Evolutionary conservation across 1,284 basidiomycete species (phyloP), one percentile per base, ranked within the genome.

Genomic region (Microbotryum silenes-acaulis): DNA sequence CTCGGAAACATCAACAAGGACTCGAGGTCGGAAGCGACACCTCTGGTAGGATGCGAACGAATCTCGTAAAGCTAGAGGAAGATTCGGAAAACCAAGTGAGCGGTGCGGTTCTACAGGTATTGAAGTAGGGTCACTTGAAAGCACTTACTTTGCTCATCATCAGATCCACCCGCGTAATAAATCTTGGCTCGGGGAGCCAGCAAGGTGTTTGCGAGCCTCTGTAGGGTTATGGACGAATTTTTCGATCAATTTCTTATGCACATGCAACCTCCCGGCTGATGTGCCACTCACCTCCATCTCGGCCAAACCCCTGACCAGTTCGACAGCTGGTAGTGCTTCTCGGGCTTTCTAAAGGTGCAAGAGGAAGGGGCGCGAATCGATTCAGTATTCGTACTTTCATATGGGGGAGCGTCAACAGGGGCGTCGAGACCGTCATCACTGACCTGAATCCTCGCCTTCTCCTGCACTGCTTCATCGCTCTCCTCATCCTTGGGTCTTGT

Each of bases 151-250:
- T 71, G 67, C 66, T 74, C 72, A 58, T 77, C 75, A 4, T 76
- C 77, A 0, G 74, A 76, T 18, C 76, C 76, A 5, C 73, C 72
- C 1, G 71, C 72, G 67, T 76, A 75, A 65, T 76, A 77, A 12
- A 75, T 74, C 74, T 74, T 77, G 29, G 76, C 76, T 61, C 76
- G 77, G 18, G 67, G 59, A 1, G 73, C 73, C 37, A 77, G 66
- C 25, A 72, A 71, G 7, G 63, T 57, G 31, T 70, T 64, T 3
- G 75, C 76, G 4, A 75, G 75, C 44, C 71, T 74, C 71, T 74
- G 54, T 18, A 27, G 18, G 20, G 20, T 3, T 3, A 23, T 16
- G 8, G 7, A 20, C 14, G 1, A 20, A 10, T 3, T 12, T 6
- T 18, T 42, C 37, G 1, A 12, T 42, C 37, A 42, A 16, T 42